A percentile compares a stretch with the other conserved stretches of the same genome.
Conservation (phyloP, 352 stramenopile species). For the Globisporangium camurandrum region DNA sequence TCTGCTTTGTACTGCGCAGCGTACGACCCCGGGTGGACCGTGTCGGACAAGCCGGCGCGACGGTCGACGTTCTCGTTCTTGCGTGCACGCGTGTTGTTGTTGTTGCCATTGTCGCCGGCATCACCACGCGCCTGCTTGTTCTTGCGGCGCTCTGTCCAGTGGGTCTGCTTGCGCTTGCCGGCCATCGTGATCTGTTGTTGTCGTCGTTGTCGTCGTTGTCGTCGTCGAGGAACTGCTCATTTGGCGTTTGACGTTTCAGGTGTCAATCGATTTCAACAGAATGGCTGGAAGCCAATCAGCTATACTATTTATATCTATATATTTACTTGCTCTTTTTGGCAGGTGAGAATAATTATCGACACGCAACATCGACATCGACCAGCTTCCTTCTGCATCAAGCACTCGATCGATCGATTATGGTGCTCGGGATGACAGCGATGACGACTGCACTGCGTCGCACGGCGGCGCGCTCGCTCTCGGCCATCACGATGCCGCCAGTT, state of each 20-base stretch:
- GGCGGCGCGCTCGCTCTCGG: conserved; percentile 10
- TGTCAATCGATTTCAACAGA: neutral
- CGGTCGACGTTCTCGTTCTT: conserved; percentile 27
- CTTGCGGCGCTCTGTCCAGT: conserved; percentile 71
- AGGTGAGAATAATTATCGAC: too few species aligned
- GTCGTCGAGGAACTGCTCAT: too few species aligned
- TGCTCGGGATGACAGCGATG: conserved; percentile 21
- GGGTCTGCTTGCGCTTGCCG: conserved; percentile 57
- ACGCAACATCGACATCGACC: neutral
- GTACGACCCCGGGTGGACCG: conserved; percentile 73
- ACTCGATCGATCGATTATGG: too few species aligned
- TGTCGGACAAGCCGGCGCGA: conserved; percentile 46
- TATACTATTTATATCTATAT: too few species aligned
- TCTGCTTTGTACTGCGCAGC: conserved; percentile 32
- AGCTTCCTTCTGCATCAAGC: too few species aligned
- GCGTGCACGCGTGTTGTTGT: conserved; percentile 9
- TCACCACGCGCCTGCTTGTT: conserved; percentile 54
- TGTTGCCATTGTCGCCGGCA: conserved; percentile 9
- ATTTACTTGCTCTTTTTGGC: too few species aligned
- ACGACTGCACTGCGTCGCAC: conserved; percentile 16
- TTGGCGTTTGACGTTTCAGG: neutral
- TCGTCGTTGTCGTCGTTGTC: too few species aligned
- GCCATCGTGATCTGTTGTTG: conserved; percentile 7
- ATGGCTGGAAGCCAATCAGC: too few species aligned
- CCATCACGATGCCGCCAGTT: neutral